Percentiles rank a stretch among this genome's conserved stretches.
Conservation (phyloP, 306 rosid species). For the Amphicarpaea edgeworthii region DNA sequence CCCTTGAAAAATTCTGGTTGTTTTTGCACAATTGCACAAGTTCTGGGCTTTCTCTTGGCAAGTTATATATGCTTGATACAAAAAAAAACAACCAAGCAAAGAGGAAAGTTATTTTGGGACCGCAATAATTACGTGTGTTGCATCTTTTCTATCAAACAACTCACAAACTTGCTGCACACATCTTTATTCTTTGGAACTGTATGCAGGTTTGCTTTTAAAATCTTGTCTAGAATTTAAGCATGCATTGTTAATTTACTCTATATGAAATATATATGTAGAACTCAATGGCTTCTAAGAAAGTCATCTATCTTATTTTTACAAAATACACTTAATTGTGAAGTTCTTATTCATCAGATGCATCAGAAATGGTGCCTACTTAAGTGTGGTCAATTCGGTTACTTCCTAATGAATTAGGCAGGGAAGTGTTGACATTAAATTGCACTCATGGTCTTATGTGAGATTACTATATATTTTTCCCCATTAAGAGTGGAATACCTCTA, state of each 20-base stretch:
- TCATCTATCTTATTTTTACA: neutral
- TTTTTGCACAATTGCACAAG: neutral
- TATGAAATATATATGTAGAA: neutral
- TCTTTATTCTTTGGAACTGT: neutral
- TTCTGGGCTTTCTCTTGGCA: constrained; percentile 3
- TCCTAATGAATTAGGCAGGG: neutral
- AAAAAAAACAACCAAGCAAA: neutral
- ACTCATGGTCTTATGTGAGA: neutral
- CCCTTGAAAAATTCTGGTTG: constrained; percentile 1
- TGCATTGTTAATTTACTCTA: neutral
- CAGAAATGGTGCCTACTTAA: neutral
- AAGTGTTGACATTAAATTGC: neutral
- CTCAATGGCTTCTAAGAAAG: neutral
- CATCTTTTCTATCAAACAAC: neutral
- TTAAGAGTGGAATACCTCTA: neutral
- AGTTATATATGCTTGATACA: neutral
- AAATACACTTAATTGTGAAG: neutral
- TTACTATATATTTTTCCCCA: neutral
- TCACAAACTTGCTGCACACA: neutral
- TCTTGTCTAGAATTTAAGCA: neutral
- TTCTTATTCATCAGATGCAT: neutral
- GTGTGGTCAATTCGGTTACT: neutral
- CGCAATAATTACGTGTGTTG: neutral
- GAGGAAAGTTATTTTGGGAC: neutral
- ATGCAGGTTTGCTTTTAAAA: neutral